Conservation (phyloP, 1,139 yeast genomes). For the Pichia sp. region DNA sequence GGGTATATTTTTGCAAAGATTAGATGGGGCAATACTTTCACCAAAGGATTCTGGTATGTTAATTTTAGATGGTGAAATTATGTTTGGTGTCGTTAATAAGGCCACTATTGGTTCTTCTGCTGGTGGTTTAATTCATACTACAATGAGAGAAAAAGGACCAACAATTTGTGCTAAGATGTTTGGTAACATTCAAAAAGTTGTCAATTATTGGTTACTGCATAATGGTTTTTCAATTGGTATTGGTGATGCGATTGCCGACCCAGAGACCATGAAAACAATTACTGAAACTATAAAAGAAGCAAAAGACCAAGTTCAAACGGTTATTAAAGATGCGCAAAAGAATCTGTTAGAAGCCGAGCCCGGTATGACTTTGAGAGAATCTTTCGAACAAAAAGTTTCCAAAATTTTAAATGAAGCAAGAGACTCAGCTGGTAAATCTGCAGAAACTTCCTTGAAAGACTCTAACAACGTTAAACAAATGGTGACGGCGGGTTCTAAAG, state of each 20-base stretch:
- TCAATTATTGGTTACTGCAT: conserved; percentile 92
- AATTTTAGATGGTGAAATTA: conserved; percentile 84
- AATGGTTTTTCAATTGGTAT: conserved; percentile 98
- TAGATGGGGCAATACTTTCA: conserved; percentile 82
- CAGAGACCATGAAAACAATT: conserved; percentile 89
- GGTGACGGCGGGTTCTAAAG: conserved; percentile 99
- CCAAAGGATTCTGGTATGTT: conserved; percentile 91
- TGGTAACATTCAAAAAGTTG: conserved; percentile 90
- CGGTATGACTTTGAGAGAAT: conserved; percentile 98
- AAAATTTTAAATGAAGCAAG: conserved; percentile 96
- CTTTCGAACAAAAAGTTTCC: conserved; percentile 95
- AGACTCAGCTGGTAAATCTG: conserved; percentile 98
- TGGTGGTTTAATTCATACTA: conserved; percentile 96
- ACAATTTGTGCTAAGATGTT: conserved; percentile 82
- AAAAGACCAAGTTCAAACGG: conserved; percentile 86
- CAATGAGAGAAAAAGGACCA: conserved; percentile 96
- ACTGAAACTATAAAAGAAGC: conserved; percentile 92
- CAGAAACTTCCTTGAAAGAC: conserved; percentile 92
- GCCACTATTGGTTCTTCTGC: conserved; percentile 98
- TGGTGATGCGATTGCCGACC: conserved; percentile 98
- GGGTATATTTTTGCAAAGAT: conserved; percentile 90
- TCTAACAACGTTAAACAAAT: conserved; percentile 95
- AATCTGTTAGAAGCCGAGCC: conserved; percentile 90
- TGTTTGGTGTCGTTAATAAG: conserved; percentile 96
- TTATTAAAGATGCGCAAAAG: conserved; percentile 84